phyloP scores from a whole-genome alignment of 2,329 filamentous ascomycete genomes.

The Colletotrichum abscissum region DNA sequence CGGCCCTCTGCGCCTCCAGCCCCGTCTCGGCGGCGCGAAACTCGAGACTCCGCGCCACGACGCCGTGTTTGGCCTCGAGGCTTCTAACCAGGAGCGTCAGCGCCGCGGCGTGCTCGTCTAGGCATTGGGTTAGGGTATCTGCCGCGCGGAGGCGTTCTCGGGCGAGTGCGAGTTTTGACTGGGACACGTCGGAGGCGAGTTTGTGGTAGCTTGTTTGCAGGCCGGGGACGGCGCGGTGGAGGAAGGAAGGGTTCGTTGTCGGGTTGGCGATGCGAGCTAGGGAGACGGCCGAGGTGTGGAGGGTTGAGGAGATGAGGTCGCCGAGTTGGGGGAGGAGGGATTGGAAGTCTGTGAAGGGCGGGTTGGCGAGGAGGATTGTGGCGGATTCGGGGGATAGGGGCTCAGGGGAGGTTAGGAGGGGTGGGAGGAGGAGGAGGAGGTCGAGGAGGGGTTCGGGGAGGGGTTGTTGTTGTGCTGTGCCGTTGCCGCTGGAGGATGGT shows the following conservation, averaged over 20 bases:
- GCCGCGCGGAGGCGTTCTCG: constrained; percentile 52
- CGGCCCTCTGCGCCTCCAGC: constrained; percentile 55
- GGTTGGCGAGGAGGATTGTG: constrained; percentile 59
- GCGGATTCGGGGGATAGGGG: constrained; percentile 49
- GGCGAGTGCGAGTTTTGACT: constrained; percentile 48
- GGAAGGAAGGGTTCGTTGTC: constrained; percentile 63
- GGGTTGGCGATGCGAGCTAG: constrained; percentile 62
- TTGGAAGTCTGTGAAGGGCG: constrained; percentile 61
- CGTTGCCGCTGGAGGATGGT: constrained; percentile 30
- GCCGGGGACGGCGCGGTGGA: constrained; percentile 67
- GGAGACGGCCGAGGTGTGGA: constrained; percentile 60
- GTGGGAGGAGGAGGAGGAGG: constrained; percentile 65
- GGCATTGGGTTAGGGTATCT: constrained; percentile 49
- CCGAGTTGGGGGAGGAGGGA: constrained; percentile 60
- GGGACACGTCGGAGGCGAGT: constrained; percentile 48
- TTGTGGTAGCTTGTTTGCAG: constrained; percentile 54
- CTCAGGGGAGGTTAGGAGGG: constrained; percentile 54
- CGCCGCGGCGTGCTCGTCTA: constrained; percentile 52
- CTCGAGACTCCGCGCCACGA: constrained; percentile 61
- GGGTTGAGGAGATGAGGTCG: constrained; percentile 58
- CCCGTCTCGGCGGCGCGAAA: constrained; percentile 59
- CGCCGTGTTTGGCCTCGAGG: constrained; percentile 67
- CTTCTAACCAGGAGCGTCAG: constrained; percentile 58
- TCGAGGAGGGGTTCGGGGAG: constrained; percentile 61
- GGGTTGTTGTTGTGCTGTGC: constrained; percentile 26